Conservation (phyloP, 2,329 filamentous ascomycete genomes). For the Biscogniauxia marginata region DNA sequence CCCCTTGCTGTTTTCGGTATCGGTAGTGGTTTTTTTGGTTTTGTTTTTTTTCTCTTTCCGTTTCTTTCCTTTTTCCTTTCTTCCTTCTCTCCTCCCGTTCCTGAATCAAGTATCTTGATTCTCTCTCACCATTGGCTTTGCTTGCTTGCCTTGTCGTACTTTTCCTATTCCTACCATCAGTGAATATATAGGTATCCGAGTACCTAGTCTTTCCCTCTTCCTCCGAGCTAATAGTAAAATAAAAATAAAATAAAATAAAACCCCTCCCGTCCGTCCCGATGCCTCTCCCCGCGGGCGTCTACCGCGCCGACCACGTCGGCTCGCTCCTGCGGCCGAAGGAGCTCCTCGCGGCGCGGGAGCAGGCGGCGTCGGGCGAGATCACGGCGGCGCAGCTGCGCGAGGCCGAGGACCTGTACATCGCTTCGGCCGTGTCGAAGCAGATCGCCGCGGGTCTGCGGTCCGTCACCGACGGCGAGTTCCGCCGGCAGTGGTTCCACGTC, state of each 20-base stretch:
- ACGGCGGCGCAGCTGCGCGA: constrained; percentile 44
- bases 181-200: no score
- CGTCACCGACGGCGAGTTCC: constrained; percentile 57
- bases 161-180: no score
- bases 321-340: constrained; percentile 52
- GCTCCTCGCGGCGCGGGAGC: constrained; percentile 48
- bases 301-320: constrained; percentile 55
- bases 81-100: not conserved
- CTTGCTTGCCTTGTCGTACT: no score
- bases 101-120: no score
- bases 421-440: constrained; percentile 47
- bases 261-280: constrained; percentile 22
- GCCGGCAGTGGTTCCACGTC: constrained; percentile 57
- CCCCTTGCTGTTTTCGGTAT: not conserved
- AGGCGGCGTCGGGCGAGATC: constrained; percentile 43
- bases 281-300: constrained; percentile 42
- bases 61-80: constrained; percentile 2
- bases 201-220: not conserved
- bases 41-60: not conserved
- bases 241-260: no score
- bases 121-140: no score
- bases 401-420: constrained; percentile 50
- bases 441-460: constrained; percentile 47
- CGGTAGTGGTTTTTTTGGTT: constrained; percentile 4
- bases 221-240: no score